These are phyloP conservation scores for Phytophthora pini DNA, from an alignment of 352 stramenopile species.

Conservation along the genomic window DNA sequence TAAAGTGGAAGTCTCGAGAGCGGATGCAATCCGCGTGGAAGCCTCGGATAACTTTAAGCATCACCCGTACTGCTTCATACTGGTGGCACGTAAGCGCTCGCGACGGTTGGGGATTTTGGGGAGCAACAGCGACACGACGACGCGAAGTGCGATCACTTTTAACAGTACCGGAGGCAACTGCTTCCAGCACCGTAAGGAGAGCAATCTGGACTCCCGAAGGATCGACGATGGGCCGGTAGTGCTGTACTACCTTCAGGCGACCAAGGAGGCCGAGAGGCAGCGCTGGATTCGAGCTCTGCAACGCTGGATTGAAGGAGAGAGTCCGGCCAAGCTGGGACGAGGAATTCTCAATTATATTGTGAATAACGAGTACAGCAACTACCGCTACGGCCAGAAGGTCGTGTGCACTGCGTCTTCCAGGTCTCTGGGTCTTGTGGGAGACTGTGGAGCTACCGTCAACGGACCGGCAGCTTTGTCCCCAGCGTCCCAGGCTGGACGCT, in stretches of 20 bases:
- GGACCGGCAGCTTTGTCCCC: constrained; percentile 47
- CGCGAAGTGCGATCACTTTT: constrained; percentile 26
- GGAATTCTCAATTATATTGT: constrained; percentile 79
- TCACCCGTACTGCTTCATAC: constrained; percentile 69
- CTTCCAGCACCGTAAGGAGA: constrained; percentile 70
- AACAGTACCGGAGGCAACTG: constrained; percentile 41
- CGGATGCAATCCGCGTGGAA: constrained; percentile 72
- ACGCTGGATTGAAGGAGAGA: constrained; percentile 75
- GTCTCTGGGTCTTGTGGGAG: constrained; percentile 27
- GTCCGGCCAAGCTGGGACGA: constrained; percentile 57
- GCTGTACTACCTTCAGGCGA: constrained; percentile 76
- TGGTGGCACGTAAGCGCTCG: constrained; percentile 63
- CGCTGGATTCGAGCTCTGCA: constrained; percentile 77
- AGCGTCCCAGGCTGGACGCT: constrained; percentile 54
- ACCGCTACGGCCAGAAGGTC: constrained; percentile 70
- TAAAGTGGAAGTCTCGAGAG: constrained; percentile 63
- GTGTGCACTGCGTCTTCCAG: constrained; percentile 26
- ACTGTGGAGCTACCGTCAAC: constrained; percentile 15
- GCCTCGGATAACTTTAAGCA: constrained; percentile 62
- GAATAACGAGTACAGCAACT: constrained; percentile 74
- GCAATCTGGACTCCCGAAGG: constrained; percentile 44
- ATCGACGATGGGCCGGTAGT: constrained; percentile 57
- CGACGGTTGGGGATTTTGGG: constrained; percentile 33
- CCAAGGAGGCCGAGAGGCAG: constrained; percentile 64
- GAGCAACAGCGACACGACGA: constrained; percentile 12